phyloP scores from a whole-genome alignment of 305 asterid species.

The Solanum chacoense region DNA sequence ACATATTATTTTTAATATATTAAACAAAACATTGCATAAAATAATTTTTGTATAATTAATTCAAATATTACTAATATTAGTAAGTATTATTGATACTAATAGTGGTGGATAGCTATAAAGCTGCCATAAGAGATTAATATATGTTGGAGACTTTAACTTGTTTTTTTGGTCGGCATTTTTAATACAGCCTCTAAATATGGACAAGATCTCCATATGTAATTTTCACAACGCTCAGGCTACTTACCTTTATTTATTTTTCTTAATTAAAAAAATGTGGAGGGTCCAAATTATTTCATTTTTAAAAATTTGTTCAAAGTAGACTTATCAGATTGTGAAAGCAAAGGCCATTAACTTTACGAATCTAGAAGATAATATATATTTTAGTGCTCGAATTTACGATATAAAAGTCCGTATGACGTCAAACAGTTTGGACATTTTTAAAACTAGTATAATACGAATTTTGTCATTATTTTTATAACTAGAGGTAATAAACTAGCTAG shows the following conservation, averaged over 20 bases:
- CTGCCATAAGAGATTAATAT: neutral
- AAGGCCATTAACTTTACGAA: neutral
- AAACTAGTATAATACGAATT: neutral
- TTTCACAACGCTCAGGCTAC: neutral
- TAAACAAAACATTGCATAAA: neutral
- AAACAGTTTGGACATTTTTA: neutral
- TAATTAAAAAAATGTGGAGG: neutral
- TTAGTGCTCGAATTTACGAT: neutral
- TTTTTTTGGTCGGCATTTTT: slow-evolving; percentile 6
- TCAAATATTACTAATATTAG: neutral
- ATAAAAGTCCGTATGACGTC: neutral
- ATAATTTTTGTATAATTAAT: too few species aligned
- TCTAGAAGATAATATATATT: neutral
- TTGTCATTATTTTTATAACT: neutral
- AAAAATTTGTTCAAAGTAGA: neutral
- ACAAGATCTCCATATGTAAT: neutral
- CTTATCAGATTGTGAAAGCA: neutral
- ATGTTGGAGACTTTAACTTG: slow-evolving; percentile 5
- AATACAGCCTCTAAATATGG: neutral
- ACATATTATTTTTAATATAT: too few species aligned
- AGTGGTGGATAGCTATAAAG: neutral
- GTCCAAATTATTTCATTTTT: neutral
- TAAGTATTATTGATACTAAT: neutral
- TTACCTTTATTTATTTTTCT: neutral
- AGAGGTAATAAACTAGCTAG: neutral